Conservation (phyloP, 495 filamentous ascomycete species). For the Penicillium ochrochloron region DNA sequence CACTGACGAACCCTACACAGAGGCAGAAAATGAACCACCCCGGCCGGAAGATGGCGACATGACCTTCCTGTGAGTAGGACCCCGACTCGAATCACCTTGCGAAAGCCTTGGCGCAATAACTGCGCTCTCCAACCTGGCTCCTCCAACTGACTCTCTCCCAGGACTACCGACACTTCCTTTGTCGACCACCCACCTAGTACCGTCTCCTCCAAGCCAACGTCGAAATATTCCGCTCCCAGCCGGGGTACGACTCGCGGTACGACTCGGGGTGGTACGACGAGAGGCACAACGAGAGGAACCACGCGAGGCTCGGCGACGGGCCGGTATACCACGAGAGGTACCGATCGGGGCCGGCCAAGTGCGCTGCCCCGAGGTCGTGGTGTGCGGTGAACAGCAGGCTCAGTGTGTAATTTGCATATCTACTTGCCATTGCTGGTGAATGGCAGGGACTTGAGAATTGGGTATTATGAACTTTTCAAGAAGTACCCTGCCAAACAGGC, state of each 20-base stretch:
- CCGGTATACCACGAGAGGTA: constrained; percentile 47
- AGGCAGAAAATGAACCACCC: constrained; percentile 36
- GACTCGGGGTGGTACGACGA: constrained; percentile 21
- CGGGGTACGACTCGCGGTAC: constrained; percentile 37
- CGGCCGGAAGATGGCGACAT: constrained; percentile 65
- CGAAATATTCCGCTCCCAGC: constrained; percentile 60
- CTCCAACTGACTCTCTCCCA: constrained; percentile 40
- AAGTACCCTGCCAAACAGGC: background rate
- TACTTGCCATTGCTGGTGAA: background rate
- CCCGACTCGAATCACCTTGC: background rate
- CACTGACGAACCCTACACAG: constrained; percentile 29
- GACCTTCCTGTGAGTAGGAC: constrained; percentile 77
- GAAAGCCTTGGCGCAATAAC: background rate
- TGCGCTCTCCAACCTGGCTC: background rate
- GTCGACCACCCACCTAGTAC: constrained; percentile 79
- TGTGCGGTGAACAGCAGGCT: constrained; percentile 30
- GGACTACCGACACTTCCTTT: constrained; percentile 94
- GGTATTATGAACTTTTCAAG: background rate
- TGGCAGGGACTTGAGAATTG: background rate
- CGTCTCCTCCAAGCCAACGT: constrained; percentile 62
- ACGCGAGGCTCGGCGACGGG: constrained; percentile 48
- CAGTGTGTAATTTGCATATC: background rate
- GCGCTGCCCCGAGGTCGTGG: constrained; percentile 49
- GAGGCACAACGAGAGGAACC: constrained; percentile 43
- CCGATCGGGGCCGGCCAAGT: constrained; percentile 43